A percentile compares a stretch with the other conserved stretches of the same genome.
phyloP scores from a whole-genome alignment of 2,329 filamentous ascomycete genomes.

The Lachnellula willkommii region DNA sequence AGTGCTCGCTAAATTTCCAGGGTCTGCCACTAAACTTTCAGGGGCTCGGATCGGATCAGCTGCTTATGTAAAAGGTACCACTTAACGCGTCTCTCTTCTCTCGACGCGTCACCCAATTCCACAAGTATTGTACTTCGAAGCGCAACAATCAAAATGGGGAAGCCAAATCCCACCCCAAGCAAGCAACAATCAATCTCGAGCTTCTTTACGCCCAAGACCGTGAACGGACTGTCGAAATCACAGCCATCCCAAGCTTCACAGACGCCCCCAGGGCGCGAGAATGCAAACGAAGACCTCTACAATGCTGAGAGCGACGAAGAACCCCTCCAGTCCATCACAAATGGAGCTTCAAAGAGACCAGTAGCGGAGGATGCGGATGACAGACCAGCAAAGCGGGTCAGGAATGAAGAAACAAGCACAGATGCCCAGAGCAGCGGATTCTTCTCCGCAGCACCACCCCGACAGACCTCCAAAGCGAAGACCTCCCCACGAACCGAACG shows the following conservation, averaged over 20 bases:
- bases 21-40: neutral
- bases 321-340: constrained; percentile 12
- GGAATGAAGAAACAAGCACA: constrained; percentile 31
- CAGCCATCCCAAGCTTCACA: constrained; percentile 8
- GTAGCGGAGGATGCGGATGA: constrained; percentile 44
- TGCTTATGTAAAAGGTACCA: neutral
- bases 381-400: constrained; percentile 42
- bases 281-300: constrained; percentile 17
- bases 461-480: constrained; percentile 22
- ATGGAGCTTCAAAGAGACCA: constrained; percentile 42
- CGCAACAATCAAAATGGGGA: constrained; percentile 20
- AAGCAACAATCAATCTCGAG: constrained; percentile 80
- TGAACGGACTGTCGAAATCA: constrained; percentile 33
- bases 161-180: constrained; percentile 23
- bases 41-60: neutral
- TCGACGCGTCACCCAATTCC: neutral
- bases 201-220: constrained; percentile 67
- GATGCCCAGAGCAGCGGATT: constrained; percentile 37
- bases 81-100: neutral
- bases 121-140: neutral
- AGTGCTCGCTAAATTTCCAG: neutral
- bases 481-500: constrained; percentile 43
- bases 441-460: constrained; percentile 37
- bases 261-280: constrained; percentile 21
- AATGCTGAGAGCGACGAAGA: constrained; percentile 28